A percentile compares a stretch with the other conserved stretches of the same genome.
Evolutionary conservation across 2,329 filamentous ascomycete species (phyloP).

Genomic region (Phialemonium atrogriseum): DNA sequence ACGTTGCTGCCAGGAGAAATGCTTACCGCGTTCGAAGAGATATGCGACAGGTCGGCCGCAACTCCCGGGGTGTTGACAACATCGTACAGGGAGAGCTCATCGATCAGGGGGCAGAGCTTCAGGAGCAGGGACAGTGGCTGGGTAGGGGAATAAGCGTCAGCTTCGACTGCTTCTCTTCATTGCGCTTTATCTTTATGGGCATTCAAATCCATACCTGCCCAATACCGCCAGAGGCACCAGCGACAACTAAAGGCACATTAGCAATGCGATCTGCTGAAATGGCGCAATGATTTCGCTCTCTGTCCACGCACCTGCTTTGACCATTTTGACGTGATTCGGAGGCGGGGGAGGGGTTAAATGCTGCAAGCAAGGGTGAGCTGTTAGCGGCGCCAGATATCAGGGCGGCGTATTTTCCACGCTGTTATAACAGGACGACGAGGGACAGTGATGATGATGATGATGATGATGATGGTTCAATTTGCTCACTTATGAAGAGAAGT

Average conservation of each 20-base stretch:
- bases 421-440: background rate
- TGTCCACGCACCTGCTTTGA: conserved; percentile 27
- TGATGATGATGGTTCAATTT: too few species aligned
- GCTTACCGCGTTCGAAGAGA: conserved; percentile 74
- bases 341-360: conserved; percentile 17
- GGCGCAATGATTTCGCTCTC: conserved; percentile 1
- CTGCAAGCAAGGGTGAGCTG: background rate
- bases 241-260: conserved; percentile 53
- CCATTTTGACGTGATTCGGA: conserved; percentile 22
- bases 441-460: background rate
- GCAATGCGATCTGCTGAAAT: conserved; percentile 9
- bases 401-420: too few species aligned
- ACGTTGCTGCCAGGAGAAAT: background rate
- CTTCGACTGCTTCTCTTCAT: conserved; percentile 6
- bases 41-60: conserved; percentile 92
- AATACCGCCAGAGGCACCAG: conserved; percentile 96
- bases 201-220: conserved; percentile 81
- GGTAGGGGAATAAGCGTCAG: conserved; percentile 9
- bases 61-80: conserved; percentile 98
- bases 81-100: conserved; percentile 97
- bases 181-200: background rate
- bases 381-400: conserved; percentile 6
- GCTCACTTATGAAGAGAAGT: too few species aligned
- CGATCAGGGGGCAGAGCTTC: conserved; percentile 80
- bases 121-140: conserved; percentile 94